Evolutionary conservation across 2,329 filamentous ascomycete genomes (phyloP).

Genomic region (Aspergillus quadrilineatus): DNA sequence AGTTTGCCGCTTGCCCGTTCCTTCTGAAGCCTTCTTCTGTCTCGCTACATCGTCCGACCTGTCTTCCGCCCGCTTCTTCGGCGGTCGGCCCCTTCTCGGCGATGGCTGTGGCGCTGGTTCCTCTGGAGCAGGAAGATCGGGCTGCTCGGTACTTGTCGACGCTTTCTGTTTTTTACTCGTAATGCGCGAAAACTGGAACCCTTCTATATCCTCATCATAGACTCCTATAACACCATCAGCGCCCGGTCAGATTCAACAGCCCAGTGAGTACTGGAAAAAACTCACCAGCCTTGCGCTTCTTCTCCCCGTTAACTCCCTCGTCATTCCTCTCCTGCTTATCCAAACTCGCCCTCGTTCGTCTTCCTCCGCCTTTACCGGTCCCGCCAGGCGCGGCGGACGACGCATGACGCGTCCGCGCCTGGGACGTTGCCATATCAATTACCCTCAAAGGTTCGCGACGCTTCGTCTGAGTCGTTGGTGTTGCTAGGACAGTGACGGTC

Average conservation of each 20-base stretch:
- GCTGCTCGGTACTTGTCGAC: conserved; percentile 35
- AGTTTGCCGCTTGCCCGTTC: conserved; percentile 25
- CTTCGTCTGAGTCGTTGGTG: conserved; percentile 35
- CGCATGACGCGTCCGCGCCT: conserved; percentile 38
- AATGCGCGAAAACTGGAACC: conserved; percentile 71
- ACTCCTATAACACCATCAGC: conserved; percentile 30
- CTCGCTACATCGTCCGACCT: conserved; percentile 14
- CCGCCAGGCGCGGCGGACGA: conserved; percentile 28
- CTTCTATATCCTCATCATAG: conserved; percentile 74
- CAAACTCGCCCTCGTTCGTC: conserved; percentile 34
- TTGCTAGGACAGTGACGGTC: conserved; percentile 40
- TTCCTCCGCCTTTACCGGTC: conserved; percentile 23
- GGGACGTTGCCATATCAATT: conserved; percentile 40
- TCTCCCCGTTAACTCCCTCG: conserved; percentile 25
- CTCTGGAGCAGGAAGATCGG: conserved; percentile 41
- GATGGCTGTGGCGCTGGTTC: conserved; percentile 33
- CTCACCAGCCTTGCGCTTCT: conserved; percentile 49
- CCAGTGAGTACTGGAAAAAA: conserved; percentile 9
- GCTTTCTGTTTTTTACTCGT: conserved; percentile 64
- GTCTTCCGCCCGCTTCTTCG: conserved; percentile 43
- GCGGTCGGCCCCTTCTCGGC: conserved; percentile 39
- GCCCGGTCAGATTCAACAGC: neutral
- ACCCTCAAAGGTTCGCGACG: conserved; percentile 38
- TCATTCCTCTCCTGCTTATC: conserved; percentile 29
- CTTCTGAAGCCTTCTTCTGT: conserved; percentile 24